A percentile compares a stretch with the other conserved stretches of the same genome.
These are phyloP conservation scores for Tolypocladium nubicola DNA, from an alignment of 2,329 filamentous ascomycete species.

Conservation along the genomic window DNA sequence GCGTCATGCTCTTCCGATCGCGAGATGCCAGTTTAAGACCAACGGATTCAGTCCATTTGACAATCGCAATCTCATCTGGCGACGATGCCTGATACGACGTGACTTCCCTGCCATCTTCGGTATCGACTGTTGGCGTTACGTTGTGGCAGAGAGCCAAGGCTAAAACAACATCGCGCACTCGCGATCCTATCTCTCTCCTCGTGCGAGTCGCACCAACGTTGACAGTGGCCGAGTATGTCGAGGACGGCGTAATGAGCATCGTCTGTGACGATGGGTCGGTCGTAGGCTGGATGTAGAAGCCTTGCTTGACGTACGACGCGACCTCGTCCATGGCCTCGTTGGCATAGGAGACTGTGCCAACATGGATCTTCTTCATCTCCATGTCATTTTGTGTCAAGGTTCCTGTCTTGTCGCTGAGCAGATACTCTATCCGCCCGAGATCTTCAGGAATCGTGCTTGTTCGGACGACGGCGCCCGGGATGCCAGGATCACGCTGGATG, in stretches of 20 bases:
- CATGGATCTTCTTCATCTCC: conserved; percentile 98
- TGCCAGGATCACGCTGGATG: conserved; percentile 83
- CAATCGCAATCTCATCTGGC: conserved; percentile 95
- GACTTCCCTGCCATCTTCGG: conserved; percentile 63
- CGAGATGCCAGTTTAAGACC: conserved; percentile 76
- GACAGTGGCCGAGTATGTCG: conserved; percentile 50
- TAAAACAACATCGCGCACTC: conserved; percentile 86
- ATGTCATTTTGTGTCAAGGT: conserved; percentile 96
- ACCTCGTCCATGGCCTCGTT: conserved; percentile 99
- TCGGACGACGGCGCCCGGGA: conserved; percentile 83
- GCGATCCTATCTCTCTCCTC: conserved; percentile 82
- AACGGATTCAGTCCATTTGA: conserved; percentile 88
- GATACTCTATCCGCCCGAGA: conserved; percentile 87
- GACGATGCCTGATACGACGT: conserved; percentile 95
- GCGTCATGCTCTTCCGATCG: conserved; percentile 74
- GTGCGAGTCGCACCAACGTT: conserved; percentile 65
- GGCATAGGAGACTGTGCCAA: conserved; percentile 94
- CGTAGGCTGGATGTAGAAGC: conserved; percentile 51
- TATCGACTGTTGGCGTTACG: conserved; percentile 74
- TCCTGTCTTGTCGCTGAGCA: conserved; percentile 96
- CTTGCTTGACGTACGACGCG: conserved; percentile 71
- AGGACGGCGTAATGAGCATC: conserved; percentile 65
- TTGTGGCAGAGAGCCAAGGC: conserved; percentile 94
- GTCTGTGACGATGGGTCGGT: conserved; percentile 32
- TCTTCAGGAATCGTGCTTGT: conserved; percentile 98